Percentiles rank a stretch among this genome's conserved stretches.
These are phyloP conservation scores for Cladochytrium tenue DNA, from an alignment of 371 early-diverging fungal genomes.

Conservation along the genomic window DNA sequence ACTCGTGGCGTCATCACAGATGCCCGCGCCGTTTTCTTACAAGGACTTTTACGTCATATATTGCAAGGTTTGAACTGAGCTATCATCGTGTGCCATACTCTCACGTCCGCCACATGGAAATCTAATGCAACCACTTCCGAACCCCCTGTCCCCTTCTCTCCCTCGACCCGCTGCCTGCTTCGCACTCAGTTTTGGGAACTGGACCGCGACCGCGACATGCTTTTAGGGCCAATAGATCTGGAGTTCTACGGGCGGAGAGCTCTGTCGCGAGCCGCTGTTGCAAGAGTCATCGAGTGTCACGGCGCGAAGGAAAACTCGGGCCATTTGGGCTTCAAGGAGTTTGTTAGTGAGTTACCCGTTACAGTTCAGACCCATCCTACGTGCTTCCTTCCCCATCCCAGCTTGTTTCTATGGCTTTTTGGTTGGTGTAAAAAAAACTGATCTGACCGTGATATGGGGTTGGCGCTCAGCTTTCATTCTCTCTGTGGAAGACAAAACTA, in stretches of 20 bases:
- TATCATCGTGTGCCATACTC: too few species aligned
- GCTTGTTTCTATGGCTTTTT: too few species aligned
- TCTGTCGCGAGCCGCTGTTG: conserved; percentile 28
- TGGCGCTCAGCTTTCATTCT: conserved; percentile 68
- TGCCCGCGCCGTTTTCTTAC: conserved; percentile 80
- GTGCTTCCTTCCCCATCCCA: too few species aligned
- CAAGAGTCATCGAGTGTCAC: conserved; percentile 33
- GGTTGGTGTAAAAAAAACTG: too few species aligned
- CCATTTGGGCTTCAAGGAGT: conserved; percentile 27
- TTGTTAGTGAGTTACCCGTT: conserved; percentile 20
- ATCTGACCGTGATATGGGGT: not conserved
- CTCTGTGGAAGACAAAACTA: conserved; percentile 82
- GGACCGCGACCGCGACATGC: conserved; percentile 42
- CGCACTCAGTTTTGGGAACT: conserved; percentile 83
- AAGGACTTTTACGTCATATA: conserved; percentile 94
- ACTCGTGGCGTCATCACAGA: conserved; percentile 31
- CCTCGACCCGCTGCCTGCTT: too few species aligned
- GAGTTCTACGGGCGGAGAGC: conserved; percentile 31
- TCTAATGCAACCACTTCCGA: too few species aligned
- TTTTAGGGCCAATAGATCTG: conserved; percentile 18
- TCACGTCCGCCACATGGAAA: not conserved
- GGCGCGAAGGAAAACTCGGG: conserved; percentile 14
- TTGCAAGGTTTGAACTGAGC: conserved; percentile 57
- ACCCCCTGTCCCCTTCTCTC: too few species aligned
- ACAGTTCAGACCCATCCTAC: not conserved